Conservation (phyloP, 495 filamentous ascomycete genomes). For the Tuber indicum region DNA sequence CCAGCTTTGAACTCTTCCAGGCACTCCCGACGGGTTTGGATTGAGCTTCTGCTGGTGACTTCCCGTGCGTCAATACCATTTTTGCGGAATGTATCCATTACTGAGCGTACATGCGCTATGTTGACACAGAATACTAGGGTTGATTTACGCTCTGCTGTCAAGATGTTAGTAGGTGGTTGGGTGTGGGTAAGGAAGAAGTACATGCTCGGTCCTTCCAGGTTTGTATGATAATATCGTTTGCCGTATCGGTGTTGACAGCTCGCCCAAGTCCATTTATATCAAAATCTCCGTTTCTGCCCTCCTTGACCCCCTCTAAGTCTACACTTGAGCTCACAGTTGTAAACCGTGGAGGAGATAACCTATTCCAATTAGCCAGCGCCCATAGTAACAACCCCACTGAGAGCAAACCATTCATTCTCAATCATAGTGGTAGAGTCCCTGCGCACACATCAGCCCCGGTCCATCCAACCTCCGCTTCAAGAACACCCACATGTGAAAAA, state of each 20-base stretch:
- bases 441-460: slow-evolving; percentile 14
- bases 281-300: slow-evolving; percentile 69
- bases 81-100: slow-evolving; percentile 68
- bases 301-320: slow-evolving; percentile 63
- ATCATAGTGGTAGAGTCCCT: slow-evolving; percentile 95
- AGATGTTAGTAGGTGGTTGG: not conserved
- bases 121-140: slow-evolving; percentile 93
- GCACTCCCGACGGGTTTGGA: slow-evolving; percentile 55
- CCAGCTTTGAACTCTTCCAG: slow-evolving; percentile 66
- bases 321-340: slow-evolving; percentile 80
- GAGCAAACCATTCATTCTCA: slow-evolving; percentile 58
- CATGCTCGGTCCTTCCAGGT: slow-evolving; percentile 74
- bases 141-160: slow-evolving; percentile 57
- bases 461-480: not conserved
- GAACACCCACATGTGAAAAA: slow-evolving; percentile 68
- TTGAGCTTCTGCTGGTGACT: slow-evolving; percentile 71
- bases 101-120: slow-evolving; percentile 63
- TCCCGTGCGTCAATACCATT: slow-evolving; percentile 75
- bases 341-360: slow-evolving; percentile 75
- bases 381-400: slow-evolving; percentile 42
- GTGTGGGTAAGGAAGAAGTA: not conserved
- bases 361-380: slow-evolving; percentile 1
- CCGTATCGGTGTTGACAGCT: slow-evolving; percentile 68
- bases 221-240: slow-evolving; percentile 74
- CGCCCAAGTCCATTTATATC: slow-evolving; percentile 62